Evolutionary conservation across 2,329 filamentous ascomycete genomes (phyloP).

Genomic region (Ophiosphaerella narmari): DNA sequence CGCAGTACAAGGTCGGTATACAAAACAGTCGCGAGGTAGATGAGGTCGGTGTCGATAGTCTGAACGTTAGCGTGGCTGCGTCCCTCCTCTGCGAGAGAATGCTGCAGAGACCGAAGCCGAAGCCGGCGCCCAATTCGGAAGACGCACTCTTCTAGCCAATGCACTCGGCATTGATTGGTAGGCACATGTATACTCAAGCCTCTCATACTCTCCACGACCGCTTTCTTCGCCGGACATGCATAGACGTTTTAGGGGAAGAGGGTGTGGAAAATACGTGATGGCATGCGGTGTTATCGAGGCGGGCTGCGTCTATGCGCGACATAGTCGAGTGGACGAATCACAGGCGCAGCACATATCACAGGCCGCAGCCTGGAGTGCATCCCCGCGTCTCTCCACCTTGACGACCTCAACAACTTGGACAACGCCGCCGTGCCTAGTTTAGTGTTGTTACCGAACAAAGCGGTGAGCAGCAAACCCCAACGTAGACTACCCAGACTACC

Average conservation of each 20-base stretch:
- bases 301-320: constrained; percentile 6
- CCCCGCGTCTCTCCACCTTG: constrained; percentile 7
- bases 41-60: constrained; percentile 73
- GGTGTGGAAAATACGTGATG: too few relatives aligned
- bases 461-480: constrained; percentile 1
- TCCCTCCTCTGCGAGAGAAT: constrained; percentile 76
- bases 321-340: constrained; percentile 8
- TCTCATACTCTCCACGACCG: not conserved
- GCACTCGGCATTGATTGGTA: too few relatives aligned
- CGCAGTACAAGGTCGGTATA: constrained; percentile 70
- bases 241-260: too few relatives aligned
- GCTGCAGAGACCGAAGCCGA: constrained; percentile 49
- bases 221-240: not conserved
- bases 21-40: constrained; percentile 53
- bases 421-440: constrained; percentile 4
- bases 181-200: not conserved
- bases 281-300: constrained; percentile 8
- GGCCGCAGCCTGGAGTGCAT: constrained; percentile 10
- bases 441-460: constrained; percentile 7
- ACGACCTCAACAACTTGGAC: constrained; percentile 1
- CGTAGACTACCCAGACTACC: too few relatives aligned
- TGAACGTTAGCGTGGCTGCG: constrained; percentile 91
- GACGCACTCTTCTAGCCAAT: constrained; percentile 28
- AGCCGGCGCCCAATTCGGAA: constrained; percentile 11
- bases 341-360: constrained; percentile 1